Evolutionary conservation across 164 flowering plant genomes (phyloP), one percentile per base, ranked within the genome.

Genomic region (Platanus orientalis): DNA sequence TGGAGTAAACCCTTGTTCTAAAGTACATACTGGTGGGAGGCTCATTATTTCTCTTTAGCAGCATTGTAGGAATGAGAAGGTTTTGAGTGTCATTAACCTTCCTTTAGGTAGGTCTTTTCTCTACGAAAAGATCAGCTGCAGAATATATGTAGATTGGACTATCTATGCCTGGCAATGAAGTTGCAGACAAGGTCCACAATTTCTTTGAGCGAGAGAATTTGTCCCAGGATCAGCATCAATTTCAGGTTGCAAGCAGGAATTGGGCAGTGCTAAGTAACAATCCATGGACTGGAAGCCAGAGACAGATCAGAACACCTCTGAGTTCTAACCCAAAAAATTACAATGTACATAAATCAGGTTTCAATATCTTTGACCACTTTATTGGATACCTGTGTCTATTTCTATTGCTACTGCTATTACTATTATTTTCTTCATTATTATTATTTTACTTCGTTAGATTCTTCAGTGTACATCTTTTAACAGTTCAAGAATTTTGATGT

Each of bases 161-260:
- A 80, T 83, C 90, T 82, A 82, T 90, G 96, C 95, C 93, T 83
- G 91, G 92, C 67, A 83, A 89, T 76, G 95, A 88, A 75, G 80
- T 72, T 78, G 88, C 82, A 66, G 97, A 87, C 61, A 81, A 81
- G 82, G 84, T 83, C 69, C 91, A 87, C 69, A 84, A 86, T 81
- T 90, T 87, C 74, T 88, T 89, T 74, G 87, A 81, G 55, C 90
- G 85, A 69, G 92, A 84, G 40, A 84, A 75, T 69, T 65, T 73
- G 69, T 71, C 79, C 29, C 80, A 70, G 63, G 76, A 77, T 60
- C 89, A 72, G 71, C 79, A 80, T 65, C 83, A 82, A 6, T 71
- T 81, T 44, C 86, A 84, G 69, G 70, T 61, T 72, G 73, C 70
- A 32, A 81, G 81, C 29, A 79, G 79, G 50, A 79, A 70, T 66